Base-by-base conservation (phyloP, 2,329 filamentous ascomycete genomes). In the Huntiella moniliformis region DNA sequence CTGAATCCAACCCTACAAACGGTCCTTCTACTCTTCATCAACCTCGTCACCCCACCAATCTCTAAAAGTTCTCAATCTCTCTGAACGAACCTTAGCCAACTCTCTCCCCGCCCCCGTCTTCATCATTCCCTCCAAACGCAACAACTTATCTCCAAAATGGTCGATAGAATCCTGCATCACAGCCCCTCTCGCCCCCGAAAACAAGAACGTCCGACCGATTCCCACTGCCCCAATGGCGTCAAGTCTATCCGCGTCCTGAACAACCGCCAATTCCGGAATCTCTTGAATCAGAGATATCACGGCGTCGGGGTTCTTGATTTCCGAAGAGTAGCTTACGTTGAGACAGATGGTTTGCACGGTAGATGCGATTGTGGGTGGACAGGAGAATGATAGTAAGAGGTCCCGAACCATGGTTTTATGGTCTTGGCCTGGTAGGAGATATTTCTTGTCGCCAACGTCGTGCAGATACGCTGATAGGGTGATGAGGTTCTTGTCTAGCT, bases 161-260 rank as follows among this genome's bases (percentile, higher is more conserved):
- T 72, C 66, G 51, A 92, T 73, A 4, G 77, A 74, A 40, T 74
- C 71, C 35, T 68, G 67, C 67, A 92, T 63, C 38, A 67, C 70
- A 17, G 66, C 63, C 4, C 60, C 59, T 58, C 70, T 74, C 8
- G 77, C 79, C 0, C 79, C 86, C 0, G 80, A 75, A 58, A 77
- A 95, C 3, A 61, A 56, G 53, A 65, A 65, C 5, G 57, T 74
- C 38, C 88, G 67, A 2, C 74, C 87, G 47, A 94, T 78, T 0
- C 88, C 88, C 28, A 95, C 73, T 0, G 82, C 84, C 1, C 87
- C 88, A 42, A 95, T 77, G 3, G 86, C 82, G 62, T 96, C 88
- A n/a, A 96, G 66, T 5, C 87, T 70, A 63, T 95, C 88, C 3
- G 87, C 87, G 60, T 95, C 88, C 62, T 95, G 87, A 31, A 95